phyloP scores from a whole-genome alignment of 2,329 filamentous ascomycete species.

The Scedosporium boydii region DNA sequence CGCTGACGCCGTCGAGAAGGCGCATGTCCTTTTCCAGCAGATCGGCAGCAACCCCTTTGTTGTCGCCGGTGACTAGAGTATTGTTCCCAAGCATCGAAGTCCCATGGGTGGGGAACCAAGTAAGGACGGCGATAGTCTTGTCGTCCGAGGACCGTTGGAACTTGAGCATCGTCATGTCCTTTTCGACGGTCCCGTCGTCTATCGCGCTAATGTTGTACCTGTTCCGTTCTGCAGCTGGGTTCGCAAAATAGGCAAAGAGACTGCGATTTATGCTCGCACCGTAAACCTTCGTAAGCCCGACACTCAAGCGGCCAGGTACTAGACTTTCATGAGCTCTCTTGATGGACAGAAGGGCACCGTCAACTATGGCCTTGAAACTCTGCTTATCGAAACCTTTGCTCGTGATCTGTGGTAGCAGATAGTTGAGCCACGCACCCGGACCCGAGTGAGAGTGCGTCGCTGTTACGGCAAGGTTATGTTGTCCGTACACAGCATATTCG shows the following conservation, averaged over 20 bases:
- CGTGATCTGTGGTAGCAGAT: constrained; percentile 84
- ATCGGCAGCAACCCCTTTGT: constrained; percentile 82
- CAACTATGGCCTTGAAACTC: constrained; percentile 81
- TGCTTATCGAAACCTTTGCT: constrained; percentile 78
- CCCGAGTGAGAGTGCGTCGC: constrained; percentile 91
- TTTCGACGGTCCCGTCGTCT: constrained; percentile 49
- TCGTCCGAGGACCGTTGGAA: constrained; percentile 63
- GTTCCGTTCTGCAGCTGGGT: constrained; percentile 62
- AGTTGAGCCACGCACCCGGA: constrained; percentile 89
- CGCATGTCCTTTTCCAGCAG: constrained; percentile 66
- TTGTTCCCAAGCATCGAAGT: constrained; percentile 88
- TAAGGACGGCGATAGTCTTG: constrained; percentile 70
- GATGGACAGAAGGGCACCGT: constrained; percentile 76
- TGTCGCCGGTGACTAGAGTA: constrained; percentile 79
- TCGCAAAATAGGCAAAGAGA: constrained; percentile 74
- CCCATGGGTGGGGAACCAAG: constrained; percentile 86
- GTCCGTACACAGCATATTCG: constrained; percentile 65
- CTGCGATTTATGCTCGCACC: constrained; percentile 78
- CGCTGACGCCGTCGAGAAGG: constrained; percentile 42
- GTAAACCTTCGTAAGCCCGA: constrained; percentile 50
- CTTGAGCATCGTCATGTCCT: constrained; percentile 66
- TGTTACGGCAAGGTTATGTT: constrained; percentile 78
- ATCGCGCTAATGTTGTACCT: constrained; percentile 41
- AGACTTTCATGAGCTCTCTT: constrained; percentile 57
- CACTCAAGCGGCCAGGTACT: constrained; percentile 52